Evolutionary conservation across 257 asterid genomes (phyloP).

Genomic region (Gentiana straminea): DNA sequence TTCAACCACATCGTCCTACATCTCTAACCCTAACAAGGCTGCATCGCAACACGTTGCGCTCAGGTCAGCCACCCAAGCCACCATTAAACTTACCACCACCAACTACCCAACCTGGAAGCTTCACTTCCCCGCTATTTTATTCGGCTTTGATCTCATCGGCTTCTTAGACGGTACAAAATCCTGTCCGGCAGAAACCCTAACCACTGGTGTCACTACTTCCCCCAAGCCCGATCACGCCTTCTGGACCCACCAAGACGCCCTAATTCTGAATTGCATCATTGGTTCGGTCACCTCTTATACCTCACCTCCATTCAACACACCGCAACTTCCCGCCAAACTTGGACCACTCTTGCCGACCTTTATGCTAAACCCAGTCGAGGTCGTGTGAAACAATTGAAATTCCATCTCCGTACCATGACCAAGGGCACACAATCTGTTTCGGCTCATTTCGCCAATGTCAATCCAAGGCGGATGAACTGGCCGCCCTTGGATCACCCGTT

Average conservation of each 20-base stretch:
- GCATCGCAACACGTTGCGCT: too few species aligned
- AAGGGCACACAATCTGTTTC: background rate
- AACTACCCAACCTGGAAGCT: constrained; percentile 4
- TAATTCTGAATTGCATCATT: background rate
- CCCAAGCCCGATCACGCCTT: background rate
- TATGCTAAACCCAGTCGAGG: background rate
- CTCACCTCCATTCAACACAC: too few species aligned
- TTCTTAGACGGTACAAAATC: background rate
- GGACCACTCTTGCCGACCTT: background rate
- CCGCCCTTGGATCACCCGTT: background rate
- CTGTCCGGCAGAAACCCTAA: background rate
- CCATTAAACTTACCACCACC: constrained; percentile 6
- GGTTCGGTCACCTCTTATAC: background rate
- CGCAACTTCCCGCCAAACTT: background rate
- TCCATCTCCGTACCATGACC: background rate
- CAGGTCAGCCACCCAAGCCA: background rate
- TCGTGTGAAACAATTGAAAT: too few species aligned
- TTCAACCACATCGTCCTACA: too few species aligned
- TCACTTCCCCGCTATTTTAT: constrained; percentile 1
- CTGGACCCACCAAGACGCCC: background rate
- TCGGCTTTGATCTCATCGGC: background rate
- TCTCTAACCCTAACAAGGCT: too few species aligned
- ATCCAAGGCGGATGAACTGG: background rate
- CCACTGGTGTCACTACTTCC: too few species aligned
- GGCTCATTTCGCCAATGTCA: background rate